A percentile compares a stretch with the other conserved stretches of the same genome.
phyloP scores from a whole-genome alignment of 1,284 basidiomycete species.

The Apiotrichum mycotoxinovorans region DNA sequence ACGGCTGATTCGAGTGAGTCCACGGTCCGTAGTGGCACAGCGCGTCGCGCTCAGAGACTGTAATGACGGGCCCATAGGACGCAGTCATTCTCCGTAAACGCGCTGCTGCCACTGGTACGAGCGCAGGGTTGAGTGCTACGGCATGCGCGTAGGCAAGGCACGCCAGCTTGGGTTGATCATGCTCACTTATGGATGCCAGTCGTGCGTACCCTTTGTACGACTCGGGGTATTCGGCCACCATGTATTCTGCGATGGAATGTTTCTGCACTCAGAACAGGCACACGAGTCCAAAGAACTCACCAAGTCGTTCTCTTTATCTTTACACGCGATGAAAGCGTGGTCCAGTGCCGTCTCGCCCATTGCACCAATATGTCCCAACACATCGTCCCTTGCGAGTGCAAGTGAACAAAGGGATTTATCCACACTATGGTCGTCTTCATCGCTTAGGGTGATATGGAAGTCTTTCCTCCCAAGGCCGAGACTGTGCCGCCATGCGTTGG shows the following conservation, averaged over 20 bases:
- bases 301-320: not conserved
- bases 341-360: constrained; percentile 50
- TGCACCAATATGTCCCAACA: constrained; percentile 50
- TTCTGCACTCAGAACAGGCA: not conserved
- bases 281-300: not conserved
- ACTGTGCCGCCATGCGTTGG: constrained; percentile 55
- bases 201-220: constrained; percentile 57
- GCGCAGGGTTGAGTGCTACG: constrained; percentile 48
- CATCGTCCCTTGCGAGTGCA: constrained; percentile 36
- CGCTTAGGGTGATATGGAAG: constrained; percentile 58
- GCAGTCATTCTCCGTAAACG: constrained; percentile 18
- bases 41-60: constrained; percentile 50
- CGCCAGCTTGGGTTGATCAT: constrained; percentile 54
- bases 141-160: constrained; percentile 58
- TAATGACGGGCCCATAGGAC: constrained; percentile 54
- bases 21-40: constrained; percentile 30
- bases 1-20: too few species aligned
- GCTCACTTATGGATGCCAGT: constrained; percentile 57
- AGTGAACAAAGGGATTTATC: constrained; percentile 48
- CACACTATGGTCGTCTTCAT: constrained; percentile 52
- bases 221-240: constrained; percentile 44
- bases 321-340: constrained; percentile 36
- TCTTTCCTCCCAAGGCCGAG: constrained; percentile 56
- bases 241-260: constrained; percentile 35
- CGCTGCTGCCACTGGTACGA: constrained; percentile 19